Evolutionary conservation across 352 stramenopile genomes (phyloP).

Genomic region (Pythium apleroticum): DNA sequence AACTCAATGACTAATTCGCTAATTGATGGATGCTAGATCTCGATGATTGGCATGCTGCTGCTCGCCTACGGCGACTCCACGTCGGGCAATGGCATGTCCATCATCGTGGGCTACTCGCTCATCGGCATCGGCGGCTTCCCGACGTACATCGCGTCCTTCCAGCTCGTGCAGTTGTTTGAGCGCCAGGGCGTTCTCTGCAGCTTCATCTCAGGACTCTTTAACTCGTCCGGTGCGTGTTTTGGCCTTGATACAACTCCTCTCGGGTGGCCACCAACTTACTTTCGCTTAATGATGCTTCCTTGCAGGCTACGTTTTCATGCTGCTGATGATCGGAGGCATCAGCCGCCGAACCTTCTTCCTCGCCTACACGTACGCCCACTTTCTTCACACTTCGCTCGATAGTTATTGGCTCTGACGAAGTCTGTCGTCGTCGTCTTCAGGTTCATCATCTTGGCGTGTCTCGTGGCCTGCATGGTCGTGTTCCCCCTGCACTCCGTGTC

Average conservation of each 20-base stretch:
- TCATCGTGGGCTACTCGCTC: slow-evolving; percentile 66
- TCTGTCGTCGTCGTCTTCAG: too few relatives aligned
- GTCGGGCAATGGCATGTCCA: slow-evolving; percentile 39
- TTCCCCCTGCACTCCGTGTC: slow-evolving; percentile 31
- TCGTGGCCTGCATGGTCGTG: slow-evolving; percentile 29
- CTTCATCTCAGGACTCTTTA: slow-evolving; percentile 74
- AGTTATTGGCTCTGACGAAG: too few relatives aligned
- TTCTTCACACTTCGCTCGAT: too few relatives aligned
- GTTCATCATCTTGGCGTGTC: slow-evolving; percentile 26
- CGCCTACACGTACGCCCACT: slow-evolving; percentile 55
- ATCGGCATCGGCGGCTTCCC: slow-evolving; percentile 60
- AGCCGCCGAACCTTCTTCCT: slow-evolving; percentile 54
- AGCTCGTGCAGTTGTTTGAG: slow-evolving; percentile 74
- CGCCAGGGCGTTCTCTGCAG: slow-evolving; percentile 70
- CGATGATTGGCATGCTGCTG: background rate
- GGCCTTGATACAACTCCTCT: too few relatives aligned
- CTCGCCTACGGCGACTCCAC: slow-evolving; percentile 45
- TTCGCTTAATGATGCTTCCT: too few relatives aligned
- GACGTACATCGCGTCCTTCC: slow-evolving; percentile 66
- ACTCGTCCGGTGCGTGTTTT: slow-evolving; percentile 42
- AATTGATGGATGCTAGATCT: too few relatives aligned
- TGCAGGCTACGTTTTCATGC: slow-evolving; percentile 70
- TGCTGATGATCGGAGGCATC: slow-evolving; percentile 50
- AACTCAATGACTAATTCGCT: too few relatives aligned
- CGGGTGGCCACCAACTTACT: too few relatives aligned